Evolutionary conservation across 164 flowering plant species (phyloP).

Genomic region (Magnolia kwangsiensis): DNA sequence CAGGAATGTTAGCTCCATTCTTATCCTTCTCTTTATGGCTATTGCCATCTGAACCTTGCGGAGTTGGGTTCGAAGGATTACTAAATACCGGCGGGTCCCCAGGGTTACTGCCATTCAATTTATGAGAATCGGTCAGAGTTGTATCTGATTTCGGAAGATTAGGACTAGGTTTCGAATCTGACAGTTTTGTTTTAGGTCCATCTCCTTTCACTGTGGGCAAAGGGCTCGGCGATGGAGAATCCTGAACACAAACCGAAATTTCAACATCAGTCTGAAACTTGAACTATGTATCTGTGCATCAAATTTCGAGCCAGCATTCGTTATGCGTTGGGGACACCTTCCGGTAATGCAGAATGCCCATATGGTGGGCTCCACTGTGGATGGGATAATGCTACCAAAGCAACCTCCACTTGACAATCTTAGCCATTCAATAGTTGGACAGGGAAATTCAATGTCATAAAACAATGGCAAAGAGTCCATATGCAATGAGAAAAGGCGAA

Average conservation of each 20-base stretch:
- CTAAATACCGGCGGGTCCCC: neutral
- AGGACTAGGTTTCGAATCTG: neutral
- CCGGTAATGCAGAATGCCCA: neutral
- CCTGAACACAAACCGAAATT: slow-evolving; percentile 8
- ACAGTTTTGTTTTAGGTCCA: neutral
- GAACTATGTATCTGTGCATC: neutral
- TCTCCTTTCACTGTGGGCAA: neutral
- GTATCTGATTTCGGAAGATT: neutral
- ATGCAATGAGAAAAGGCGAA: neutral
- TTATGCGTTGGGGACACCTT: neutral
- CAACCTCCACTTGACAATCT: neutral
- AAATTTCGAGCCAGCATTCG: neutral
- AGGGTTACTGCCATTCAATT: neutral
- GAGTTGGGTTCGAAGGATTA: neutral
- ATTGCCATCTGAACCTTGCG: neutral
- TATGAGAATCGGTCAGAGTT: neutral
- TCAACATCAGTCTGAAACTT: neutral
- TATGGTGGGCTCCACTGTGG: neutral
- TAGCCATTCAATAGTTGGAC: neutral
- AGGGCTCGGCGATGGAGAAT: slow-evolving; percentile 27
- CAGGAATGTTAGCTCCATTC: neutral
- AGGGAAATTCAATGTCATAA: no score
- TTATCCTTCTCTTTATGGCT: neutral
- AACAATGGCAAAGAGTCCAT: neutral
- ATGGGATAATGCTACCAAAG: neutral